Evolutionary conservation across 129 eudicot genomes (phyloP), one percentile per base, ranked within the genome.

Genomic region (Sambucus nigra): DNA sequence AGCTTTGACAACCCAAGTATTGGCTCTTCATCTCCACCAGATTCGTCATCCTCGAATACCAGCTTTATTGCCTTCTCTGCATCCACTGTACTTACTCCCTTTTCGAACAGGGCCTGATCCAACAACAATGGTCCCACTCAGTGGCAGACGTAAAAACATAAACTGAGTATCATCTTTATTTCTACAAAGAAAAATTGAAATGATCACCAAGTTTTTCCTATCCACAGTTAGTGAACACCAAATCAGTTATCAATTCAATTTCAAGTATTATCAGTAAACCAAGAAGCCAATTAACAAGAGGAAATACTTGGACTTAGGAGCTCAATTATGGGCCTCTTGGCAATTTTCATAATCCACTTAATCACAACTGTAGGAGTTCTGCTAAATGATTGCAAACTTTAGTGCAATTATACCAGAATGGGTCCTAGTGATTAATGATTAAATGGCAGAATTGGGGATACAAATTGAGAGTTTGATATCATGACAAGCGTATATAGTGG

Each of bases 51-150:
- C 67, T 68, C 73, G 24, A 91, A 85, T n/a, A 85, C 95, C 44
- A 70, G 48, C 50, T 91, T 79, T 64, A 85, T 60, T 32, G 98
- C 98, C 70, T 91, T 80, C 38, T 91, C 75, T 42, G 85, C 80
- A 50, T 85, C 94, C 14, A 18, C 61, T 54, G 79, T 68, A 48
- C 55, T 81, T 49, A 85, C 75, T 22, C 98, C 98, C 68, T 82
- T 89, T 66, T 53, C 63, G 46, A 14, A 29, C 49, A 91, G 64
- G 57, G 77, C 86, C 95, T 89, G 63, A 63, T 35, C 38, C 40
- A 70, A 51, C 49, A 69, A 55, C 51, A 53, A 32, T 17, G 22
- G n/a, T 57, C 49, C 10, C 10, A 19, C 14, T 72, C 18, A 55
- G 23, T 20, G 53, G 31, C 47, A 33, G 17, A 32, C 3, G 2